Evolutionary conservation across 768 basidiomycete genomes (phyloP), one percentile per base, ranked within the genome.

Genomic region (Suillus tomentosus): DNA sequence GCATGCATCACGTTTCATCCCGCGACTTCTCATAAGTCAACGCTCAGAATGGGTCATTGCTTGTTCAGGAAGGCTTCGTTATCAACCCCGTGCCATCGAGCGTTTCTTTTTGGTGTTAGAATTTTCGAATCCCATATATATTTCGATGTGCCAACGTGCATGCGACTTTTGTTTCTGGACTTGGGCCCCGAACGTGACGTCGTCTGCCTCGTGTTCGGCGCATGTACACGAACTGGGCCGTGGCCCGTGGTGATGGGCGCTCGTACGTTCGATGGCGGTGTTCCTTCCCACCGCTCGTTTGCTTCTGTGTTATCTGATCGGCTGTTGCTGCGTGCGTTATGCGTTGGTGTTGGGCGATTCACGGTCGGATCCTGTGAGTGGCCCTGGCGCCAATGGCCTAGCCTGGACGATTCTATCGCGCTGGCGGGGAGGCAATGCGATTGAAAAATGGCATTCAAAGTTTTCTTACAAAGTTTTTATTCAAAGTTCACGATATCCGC

Each of bases 191-290:
- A 19, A 9, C 3, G 39, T 58, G 57, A 42, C 17, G 27, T 58
- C 57, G 39, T 42, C 34, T 58, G 57, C 57, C 57, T 58, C 57
- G 57, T 58, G 57, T 58, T 58, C 57, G 57, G 24, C 40, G 57
- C 57, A 58, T 58, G 57, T 58, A 58, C 57, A 40, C 40, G 19
- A 27, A 27, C 24, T 58, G 39, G 22, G 56, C 39, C 56, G 39
- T 54, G 53, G 36, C 27, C 39, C 56, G 39, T 54, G 53, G 36
- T 40, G 11, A 42, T 58, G 57, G 9, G 57, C 57, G 57, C 40
- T 27, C 40, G 10, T 58, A 3, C 22, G 37, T 56, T 40, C 22
- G 39, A 58, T 58, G 22, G 56, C 40, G 57, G 15, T 27, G 57
- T 42, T 40, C 3, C 57, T 58, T 58, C 57, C 40, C 57, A 58